These are phyloP conservation scores for Kodamaea sp. DNA, from an alignment of 1,139 yeast genomes.

Conservation along the genomic window DNA sequence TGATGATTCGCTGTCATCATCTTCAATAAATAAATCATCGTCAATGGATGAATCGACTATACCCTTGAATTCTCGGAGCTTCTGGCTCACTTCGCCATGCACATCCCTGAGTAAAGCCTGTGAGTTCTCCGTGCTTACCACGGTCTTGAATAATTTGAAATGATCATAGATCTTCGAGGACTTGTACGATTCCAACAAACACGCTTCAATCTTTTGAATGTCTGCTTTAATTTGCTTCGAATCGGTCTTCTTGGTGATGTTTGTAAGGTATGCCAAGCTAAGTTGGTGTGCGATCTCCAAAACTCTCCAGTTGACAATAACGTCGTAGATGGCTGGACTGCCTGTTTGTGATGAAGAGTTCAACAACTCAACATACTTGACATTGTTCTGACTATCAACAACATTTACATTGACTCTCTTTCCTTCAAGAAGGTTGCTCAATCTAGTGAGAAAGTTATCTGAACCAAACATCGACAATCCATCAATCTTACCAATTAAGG, in stretches of 20 bases:
- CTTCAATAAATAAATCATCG: constrained; percentile 30
- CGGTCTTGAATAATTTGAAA: constrained; percentile 31
- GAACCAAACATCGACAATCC: constrained; percentile 37
- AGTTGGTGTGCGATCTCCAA: constrained; percentile 38
- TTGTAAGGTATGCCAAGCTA: constrained; percentile 29
- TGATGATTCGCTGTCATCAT: constrained; percentile 35
- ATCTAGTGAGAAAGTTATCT: constrained; percentile 26
- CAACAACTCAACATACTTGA: constrained; percentile 34
- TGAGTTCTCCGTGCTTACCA: constrained; percentile 27
- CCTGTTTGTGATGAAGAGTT: constrained; percentile 9
- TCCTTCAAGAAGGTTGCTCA: constrained; percentile 27
- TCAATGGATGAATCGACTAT: constrained; percentile 29
- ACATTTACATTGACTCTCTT: constrained; percentile 27
- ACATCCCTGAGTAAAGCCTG: constrained; percentile 24
- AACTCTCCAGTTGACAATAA: constrained; percentile 40
- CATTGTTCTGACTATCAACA: constrained; percentile 29
- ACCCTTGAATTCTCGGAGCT: constrained; percentile 24
- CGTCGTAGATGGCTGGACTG: constrained; percentile 17
- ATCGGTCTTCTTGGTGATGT: constrained; percentile 17
- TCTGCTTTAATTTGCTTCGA: constrained; percentile 24
- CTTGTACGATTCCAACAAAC: constrained; percentile 16
- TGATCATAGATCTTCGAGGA: constrained; percentile 18
- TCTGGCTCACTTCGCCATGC: constrained; percentile 12
- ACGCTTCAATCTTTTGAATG: constrained; percentile 21
- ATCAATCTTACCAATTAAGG: constrained; percentile 34